phyloP scores from a whole-genome alignment of 1,284 basidiomycete species.

The Neolentinus lepideus region DNA sequence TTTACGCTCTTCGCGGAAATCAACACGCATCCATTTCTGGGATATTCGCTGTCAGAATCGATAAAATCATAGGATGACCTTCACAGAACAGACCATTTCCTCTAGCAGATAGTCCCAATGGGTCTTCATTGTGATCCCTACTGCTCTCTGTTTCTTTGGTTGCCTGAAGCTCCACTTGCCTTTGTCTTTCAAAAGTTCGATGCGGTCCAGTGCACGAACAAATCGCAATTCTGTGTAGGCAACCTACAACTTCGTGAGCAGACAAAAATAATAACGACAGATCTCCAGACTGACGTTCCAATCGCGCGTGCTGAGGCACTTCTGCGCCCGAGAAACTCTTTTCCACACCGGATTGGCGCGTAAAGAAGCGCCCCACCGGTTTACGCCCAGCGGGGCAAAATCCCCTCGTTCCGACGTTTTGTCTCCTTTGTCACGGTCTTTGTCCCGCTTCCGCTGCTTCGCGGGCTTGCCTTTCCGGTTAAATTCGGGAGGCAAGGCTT shows the following conservation, averaged over 20 bases:
- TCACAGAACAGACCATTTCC: constrained; percentile 76
- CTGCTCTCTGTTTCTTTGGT: constrained; percentile 86
- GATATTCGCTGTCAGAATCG: constrained; percentile 4
- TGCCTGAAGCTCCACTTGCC: constrained; percentile 93
- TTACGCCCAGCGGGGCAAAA: constrained; percentile 58
- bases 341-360: constrained; percentile 69
- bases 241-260: constrained; percentile 35
- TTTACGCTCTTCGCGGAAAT: constrained; percentile 89
- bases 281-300: constrained; percentile 56
- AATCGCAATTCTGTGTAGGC: constrained; percentile 73
- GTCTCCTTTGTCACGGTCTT: constrained; percentile 27
- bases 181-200: constrained; percentile 79
- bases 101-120: constrained; percentile 97
- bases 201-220: constrained; percentile 75
- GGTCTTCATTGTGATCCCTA: constrained; percentile 74
- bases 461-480: constrained; percentile 49
- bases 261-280: constrained; percentile 1
- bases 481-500: constrained; percentile 55
- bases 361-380: constrained; percentile 64
- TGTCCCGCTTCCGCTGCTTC: constrained; percentile 55
- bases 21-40: constrained; percentile 94
- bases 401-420: constrained; percentile 38
- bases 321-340: constrained; percentile 58
- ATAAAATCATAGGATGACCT: background rate
- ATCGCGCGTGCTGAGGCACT: constrained; percentile 70